phyloP scores from a whole-genome alignment of 1,139 yeast genomes.

The Zygosaccharomyces sapae region DNA sequence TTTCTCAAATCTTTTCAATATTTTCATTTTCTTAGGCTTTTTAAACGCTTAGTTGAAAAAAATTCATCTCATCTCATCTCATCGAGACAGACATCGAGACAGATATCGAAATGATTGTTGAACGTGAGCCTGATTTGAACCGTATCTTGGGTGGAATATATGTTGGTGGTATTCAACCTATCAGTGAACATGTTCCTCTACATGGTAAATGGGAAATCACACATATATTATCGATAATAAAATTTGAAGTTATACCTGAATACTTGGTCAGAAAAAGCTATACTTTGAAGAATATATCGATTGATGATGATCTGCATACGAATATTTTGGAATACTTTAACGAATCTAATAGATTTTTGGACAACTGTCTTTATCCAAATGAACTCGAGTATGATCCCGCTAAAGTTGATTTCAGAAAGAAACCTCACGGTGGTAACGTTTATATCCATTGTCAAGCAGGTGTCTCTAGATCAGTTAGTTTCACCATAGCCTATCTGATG shows the following conservation, averaged over 20 bases:
- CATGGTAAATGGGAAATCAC: constrained; percentile 49
- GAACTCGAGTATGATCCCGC: constrained; percentile 33
- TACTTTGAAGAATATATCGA: constrained; percentile 57
- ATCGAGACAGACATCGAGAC: constrained; percentile 6
- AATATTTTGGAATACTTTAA: constrained; percentile 62
- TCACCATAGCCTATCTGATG: constrained; percentile 77
- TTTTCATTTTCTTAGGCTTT: neutral
- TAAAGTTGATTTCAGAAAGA: constrained; percentile 36
- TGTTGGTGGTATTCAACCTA: constrained; percentile 56
- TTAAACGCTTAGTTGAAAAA: constrained; percentile 1
- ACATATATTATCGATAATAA: constrained; percentile 64
- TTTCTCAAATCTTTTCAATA: neutral
- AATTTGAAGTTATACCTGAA: constrained; percentile 56
- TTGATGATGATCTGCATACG: constrained; percentile 61
- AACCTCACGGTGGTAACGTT: constrained; percentile 47
- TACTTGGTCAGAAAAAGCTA: constrained; percentile 44
- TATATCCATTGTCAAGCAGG: constrained; percentile 84
- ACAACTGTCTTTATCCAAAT: constrained; percentile 51
- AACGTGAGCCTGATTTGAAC: constrained; percentile 23
- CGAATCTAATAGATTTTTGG: constrained; percentile 62
- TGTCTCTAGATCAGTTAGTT: constrained; percentile 70
- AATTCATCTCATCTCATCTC: constrained; percentile 14
- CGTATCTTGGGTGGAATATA: constrained; percentile 65
- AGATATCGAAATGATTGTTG: constrained; percentile 4
- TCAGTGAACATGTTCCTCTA: constrained; percentile 45